Evolutionary conservation across 1,284 basidiomycete genomes (phyloP).

Genomic region (Trichosporon inkin): DNA sequence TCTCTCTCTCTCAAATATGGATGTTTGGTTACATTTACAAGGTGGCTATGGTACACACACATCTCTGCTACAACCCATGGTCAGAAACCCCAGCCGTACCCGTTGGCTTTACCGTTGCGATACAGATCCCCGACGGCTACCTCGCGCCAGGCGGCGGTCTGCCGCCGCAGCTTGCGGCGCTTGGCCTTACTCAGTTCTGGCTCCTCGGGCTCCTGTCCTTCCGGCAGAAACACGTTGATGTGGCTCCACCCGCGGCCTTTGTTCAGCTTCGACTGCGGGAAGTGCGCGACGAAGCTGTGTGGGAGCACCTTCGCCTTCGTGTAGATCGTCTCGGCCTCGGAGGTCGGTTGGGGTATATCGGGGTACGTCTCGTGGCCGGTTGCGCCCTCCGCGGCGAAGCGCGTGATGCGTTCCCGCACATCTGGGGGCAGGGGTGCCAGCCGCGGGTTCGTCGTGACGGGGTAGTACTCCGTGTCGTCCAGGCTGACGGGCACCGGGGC

Average conservation of each 20-base stretch:
- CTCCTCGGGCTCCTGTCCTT: not conserved
- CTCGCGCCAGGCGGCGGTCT: not conserved
- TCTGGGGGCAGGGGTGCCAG: not conserved
- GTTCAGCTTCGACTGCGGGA: not conserved
- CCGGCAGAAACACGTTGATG: not conserved
- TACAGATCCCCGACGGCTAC: not conserved
- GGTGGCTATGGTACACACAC: not conserved
- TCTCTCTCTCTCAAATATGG: not conserved
- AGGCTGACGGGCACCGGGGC: slow-evolving; percentile 25
- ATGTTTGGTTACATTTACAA: not conserved
- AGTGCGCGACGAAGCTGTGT: not conserved
- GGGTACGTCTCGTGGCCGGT: not conserved
- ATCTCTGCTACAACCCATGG: not conserved
- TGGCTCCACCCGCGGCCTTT: slow-evolving; percentile 5
- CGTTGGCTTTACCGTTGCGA: not conserved
- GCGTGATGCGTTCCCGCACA: slow-evolving; percentile 2
- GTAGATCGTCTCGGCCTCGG: not conserved
- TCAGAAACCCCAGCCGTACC: slow-evolving; percentile 1
- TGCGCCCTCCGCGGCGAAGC: slow-evolving; percentile 10
- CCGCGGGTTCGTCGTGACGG: slow-evolving; percentile 19
- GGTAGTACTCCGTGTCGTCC: slow-evolving; percentile 24
- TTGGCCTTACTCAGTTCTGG: not conserved
- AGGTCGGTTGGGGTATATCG: not conserved
- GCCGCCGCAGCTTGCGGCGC: not conserved
- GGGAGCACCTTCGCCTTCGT: slow-evolving; percentile 2